Evolutionary conservation across 2,329 filamentous ascomycete genomes (phyloP).

Genomic region (Colletotrichum lindemuthianum): DNA sequence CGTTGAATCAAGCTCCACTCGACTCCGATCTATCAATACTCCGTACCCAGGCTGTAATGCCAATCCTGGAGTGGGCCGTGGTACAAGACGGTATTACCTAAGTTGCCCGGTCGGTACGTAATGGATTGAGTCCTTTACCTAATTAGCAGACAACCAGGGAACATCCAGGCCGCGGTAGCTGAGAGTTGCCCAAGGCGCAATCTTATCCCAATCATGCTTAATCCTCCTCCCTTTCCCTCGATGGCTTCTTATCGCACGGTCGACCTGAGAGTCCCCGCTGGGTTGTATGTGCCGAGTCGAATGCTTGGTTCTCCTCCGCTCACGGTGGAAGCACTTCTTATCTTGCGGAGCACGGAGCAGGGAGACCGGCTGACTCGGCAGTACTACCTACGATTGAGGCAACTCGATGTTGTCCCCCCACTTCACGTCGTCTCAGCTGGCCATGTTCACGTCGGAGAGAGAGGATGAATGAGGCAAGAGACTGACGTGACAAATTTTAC

Average conservation of each 20-base stretch:
- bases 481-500: background rate
- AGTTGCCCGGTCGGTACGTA: slow-evolving; percentile 13
- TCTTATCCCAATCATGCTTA: slow-evolving; percentile 34
- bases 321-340: slow-evolving; percentile 2
- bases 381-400: background rate
- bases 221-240: slow-evolving; percentile 1
- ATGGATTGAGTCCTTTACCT: slow-evolving; percentile 9
- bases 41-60: background rate
- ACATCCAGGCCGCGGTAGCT: slow-evolving; percentile 7
- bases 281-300: too few relatives aligned
- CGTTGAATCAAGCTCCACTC: background rate
- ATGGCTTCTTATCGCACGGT: slow-evolving; percentile 20
- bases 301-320: too few relatives aligned
- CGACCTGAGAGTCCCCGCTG: background rate
- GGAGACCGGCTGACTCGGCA: slow-evolving; percentile 32
- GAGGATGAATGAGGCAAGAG: slow-evolving; percentile 32
- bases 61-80: slow-evolving; percentile 4
- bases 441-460: slow-evolving; percentile 9
- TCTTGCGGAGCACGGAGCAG: slow-evolving; percentile 10
- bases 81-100: slow-evolving; percentile 15
- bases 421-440: background rate
- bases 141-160: slow-evolving; percentile 13
- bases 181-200: slow-evolving; percentile 20
- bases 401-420: background rate
- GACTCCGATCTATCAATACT: slow-evolving; percentile 1